A percentile compares a stretch with the other conserved stretches of the same genome.
Evolutionary conservation across 805 yeast species (phyloP).

Genomic region (Nakazawaea wickerhamii): DNA sequence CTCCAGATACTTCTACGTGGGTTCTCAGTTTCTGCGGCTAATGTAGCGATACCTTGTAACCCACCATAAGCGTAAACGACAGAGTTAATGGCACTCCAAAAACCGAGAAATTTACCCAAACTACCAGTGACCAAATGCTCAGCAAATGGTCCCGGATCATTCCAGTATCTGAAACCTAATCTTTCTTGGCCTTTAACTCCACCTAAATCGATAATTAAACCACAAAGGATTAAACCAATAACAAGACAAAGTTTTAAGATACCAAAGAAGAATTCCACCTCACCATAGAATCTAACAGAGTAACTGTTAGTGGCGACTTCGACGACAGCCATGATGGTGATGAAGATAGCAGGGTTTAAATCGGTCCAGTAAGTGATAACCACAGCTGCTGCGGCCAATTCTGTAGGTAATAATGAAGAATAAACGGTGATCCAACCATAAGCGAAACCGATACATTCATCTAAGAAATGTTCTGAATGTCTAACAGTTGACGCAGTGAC

Average conservation of each 20-base stretch:
- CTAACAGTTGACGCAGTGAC: conserved; percentile 32
- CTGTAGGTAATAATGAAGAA: conserved; percentile 43
- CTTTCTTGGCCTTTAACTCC: conserved; percentile 37
- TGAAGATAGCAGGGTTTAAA: conserved; percentile 40
- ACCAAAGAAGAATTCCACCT: conserved; percentile 39
- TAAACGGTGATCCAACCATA: conserved; percentile 36
- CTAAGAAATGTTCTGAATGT: conserved; percentile 33
- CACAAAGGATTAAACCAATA: conserved; percentile 38
- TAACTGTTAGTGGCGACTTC: conserved; percentile 33
- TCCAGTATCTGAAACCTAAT: conserved; percentile 30
- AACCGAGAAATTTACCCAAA: conserved; percentile 21
- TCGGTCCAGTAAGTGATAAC: conserved; percentile 41
- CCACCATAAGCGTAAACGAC: conserved; percentile 81
- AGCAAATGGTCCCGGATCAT: conserved; percentile 24
- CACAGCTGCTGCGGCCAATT: conserved; percentile 44
- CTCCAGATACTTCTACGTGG: conserved; percentile 46
- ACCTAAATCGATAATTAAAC: conserved; percentile 44
- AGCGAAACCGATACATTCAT: conserved; percentile 31
- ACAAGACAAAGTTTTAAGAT: conserved; percentile 40
- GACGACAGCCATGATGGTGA: conserved; percentile 34
- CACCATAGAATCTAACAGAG: conserved; percentile 41
- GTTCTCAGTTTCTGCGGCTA: conserved; percentile 51
- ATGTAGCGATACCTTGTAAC: conserved; percentile 53
- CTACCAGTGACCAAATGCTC: conserved; percentile 27
- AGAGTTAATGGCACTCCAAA: conserved; percentile 35